Conservation (phyloP, 768 basidiomycete species). For the Suillus subalutaceus region DNA sequence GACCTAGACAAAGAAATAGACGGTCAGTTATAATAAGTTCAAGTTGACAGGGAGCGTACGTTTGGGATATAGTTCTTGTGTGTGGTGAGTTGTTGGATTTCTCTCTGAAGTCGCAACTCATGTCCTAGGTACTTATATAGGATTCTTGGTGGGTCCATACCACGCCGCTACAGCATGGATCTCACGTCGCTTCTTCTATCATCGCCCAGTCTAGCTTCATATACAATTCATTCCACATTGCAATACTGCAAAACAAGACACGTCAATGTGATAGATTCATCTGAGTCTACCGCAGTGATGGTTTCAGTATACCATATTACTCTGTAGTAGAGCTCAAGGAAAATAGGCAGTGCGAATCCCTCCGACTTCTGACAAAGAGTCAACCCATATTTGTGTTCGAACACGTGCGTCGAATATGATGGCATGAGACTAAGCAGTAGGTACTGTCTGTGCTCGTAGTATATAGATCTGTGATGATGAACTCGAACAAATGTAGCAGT, state of each 20-base stretch:
- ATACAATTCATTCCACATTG: not conserved
- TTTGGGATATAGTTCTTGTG: not conserved
- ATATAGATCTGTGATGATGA: not conserved
- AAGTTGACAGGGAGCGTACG: not conserved
- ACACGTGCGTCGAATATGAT: too few relatives aligned
- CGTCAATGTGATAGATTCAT: not conserved
- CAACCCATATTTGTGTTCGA: not conserved
- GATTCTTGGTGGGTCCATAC: not conserved
- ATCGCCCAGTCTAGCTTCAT: not conserved
- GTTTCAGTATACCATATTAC: not conserved
- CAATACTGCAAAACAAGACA: not conserved
- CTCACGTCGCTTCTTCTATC: not conserved
- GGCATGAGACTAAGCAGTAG: too few relatives aligned
- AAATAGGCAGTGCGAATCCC: not conserved
- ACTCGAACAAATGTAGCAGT: too few relatives aligned
- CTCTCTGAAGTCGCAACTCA: not conserved
- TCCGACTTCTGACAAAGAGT: not conserved
- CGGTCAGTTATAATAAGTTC: not conserved
- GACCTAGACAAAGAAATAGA: not conserved
- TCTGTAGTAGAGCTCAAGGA: not conserved
- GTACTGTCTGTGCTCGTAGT: too few relatives aligned
- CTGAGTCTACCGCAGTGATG: not conserved
- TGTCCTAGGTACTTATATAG: not conserved
- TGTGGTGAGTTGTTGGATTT: not conserved
- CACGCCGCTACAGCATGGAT: constrained; percentile 1